Conservation (phyloP, 2,329 filamentous ascomycete genomes). For the Alternaria angustiovoidea region DNA sequence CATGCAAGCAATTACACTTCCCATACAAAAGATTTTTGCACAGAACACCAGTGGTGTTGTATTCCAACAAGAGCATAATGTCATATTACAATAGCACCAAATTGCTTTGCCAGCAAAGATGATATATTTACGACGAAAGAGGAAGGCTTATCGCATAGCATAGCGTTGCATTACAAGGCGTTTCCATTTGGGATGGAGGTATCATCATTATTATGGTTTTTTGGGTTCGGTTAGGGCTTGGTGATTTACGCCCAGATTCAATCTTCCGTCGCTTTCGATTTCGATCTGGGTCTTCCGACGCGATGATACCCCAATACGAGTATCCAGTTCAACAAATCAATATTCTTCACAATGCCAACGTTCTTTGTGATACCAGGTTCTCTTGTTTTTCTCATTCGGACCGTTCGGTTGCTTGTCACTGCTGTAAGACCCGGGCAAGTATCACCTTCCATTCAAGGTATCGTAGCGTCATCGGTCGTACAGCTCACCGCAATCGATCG, state of each 20-base stretch:
- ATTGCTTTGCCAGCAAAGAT: neutral
- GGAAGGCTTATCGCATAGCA: constrained; percentile 22
- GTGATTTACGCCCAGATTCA: constrained; percentile 3
- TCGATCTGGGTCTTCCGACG: constrained; percentile 27
- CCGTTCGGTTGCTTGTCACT: neutral
- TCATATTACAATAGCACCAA: constrained; percentile 24
- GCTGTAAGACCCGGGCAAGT: neutral
- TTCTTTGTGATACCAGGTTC: neutral
- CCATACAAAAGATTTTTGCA: constrained; percentile 46
- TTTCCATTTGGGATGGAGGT: constrained; percentile 13
- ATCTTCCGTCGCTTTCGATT: constrained; percentile 13
- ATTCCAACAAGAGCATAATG: constrained; percentile 40
- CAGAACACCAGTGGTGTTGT: constrained; percentile 41
- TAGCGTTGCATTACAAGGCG: constrained; percentile 38
- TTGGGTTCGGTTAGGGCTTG: constrained; percentile 5
- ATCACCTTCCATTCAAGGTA: neutral
- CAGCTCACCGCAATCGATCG: neutral
- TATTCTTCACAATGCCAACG: neutral
- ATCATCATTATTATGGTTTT: constrained; percentile 2
- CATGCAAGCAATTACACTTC: constrained; percentile 49
- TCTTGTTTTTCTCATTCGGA: neutral
- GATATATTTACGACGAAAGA: constrained; percentile 7
- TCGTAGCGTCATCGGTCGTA: neutral
- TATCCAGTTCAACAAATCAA: constrained; percentile 12
- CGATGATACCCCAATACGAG: constrained; percentile 35